Evolutionary conservation across 208 protist genomes (phyloP).

Genomic region (Leishmania aethiopica): DNA sequence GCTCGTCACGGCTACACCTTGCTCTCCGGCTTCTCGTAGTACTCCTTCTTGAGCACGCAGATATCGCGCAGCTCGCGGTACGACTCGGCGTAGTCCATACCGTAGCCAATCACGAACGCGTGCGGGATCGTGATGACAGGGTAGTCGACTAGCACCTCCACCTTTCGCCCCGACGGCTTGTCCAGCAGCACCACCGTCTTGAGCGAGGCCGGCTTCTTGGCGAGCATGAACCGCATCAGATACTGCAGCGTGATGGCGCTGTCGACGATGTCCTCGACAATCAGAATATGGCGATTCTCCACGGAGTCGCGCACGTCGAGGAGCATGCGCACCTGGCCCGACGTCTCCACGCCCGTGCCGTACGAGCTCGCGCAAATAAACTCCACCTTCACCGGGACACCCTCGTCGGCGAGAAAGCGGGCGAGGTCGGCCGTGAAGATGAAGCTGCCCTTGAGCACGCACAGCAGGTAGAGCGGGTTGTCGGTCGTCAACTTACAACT

Average conservation of each 20-base stretch:
- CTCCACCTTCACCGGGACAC: slow-evolving; percentile 79
- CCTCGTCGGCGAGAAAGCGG: slow-evolving; percentile 60
- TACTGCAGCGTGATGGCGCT: slow-evolving; percentile 82
- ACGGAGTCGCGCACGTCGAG: slow-evolving; percentile 82
- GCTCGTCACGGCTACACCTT: slow-evolving; percentile 25
- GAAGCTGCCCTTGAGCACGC: slow-evolving; percentile 86
- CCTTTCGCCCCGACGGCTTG: slow-evolving; percentile 72
- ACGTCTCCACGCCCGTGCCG: slow-evolving; percentile 39
- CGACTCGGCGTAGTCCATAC: slow-evolving; percentile 85
- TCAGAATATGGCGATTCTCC: slow-evolving; percentile 72
- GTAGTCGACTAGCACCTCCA: slow-evolving; percentile 68
- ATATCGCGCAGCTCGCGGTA: slow-evolving; percentile 87
- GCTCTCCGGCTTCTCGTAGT: slow-evolving; percentile 54
- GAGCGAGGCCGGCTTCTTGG: slow-evolving; percentile 70
- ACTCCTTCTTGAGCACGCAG: slow-evolving; percentile 58
- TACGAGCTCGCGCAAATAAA: slow-evolving; percentile 90
- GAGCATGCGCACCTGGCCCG: slow-evolving; percentile 86
- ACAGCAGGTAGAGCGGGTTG: slow-evolving; percentile 84
- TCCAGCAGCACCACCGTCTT: slow-evolving; percentile 87
- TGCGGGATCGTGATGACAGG: slow-evolving; percentile 63
- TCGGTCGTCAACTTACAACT: slow-evolving; percentile 34
- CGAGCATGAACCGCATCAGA: slow-evolving; percentile 55
- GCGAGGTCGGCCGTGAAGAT: slow-evolving; percentile 84
- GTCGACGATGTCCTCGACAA: slow-evolving; percentile 94
- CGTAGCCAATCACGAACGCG: slow-evolving; percentile 91